Evolutionary conservation across 2,329 filamentous ascomycete genomes (phyloP).

Genomic region (Pseudopyrenochaeta lycopersici): DNA sequence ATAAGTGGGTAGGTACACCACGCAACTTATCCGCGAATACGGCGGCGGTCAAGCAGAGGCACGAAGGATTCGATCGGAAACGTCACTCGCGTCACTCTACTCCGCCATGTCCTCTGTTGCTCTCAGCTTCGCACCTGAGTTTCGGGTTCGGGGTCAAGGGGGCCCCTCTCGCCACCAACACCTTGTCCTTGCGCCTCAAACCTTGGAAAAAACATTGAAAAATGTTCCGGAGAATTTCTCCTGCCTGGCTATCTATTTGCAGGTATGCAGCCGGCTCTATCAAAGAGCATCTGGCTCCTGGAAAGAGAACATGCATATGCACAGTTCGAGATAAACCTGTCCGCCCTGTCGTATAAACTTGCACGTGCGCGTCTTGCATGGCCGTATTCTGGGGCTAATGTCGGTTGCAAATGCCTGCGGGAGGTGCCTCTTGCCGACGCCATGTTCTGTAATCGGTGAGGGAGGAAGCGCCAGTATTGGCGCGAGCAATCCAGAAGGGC

Average conservation of each 20-base stretch:
- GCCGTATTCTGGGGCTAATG: not conserved
- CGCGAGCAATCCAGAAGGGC: not conserved
- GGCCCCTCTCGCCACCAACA: slow-evolving; percentile 4
- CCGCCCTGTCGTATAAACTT: slow-evolving; percentile 4
- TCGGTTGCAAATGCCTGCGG: slow-evolving; percentile 17
- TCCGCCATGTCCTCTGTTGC: not conserved
- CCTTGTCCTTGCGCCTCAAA: slow-evolving; percentile 4
- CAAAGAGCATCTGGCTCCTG: not conserved
- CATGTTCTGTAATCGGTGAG: slow-evolving; percentile 20
- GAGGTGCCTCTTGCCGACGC: slow-evolving; percentile 27
- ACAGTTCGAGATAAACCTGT: not conserved
- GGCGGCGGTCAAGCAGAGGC: too few relatives aligned
- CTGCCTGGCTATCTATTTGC: not conserved
- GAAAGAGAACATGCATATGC: slow-evolving; percentile 6
- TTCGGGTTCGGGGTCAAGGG: slow-evolving; percentile 17
- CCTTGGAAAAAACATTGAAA: not conserved
- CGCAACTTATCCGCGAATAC: not conserved
- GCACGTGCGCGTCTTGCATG: slow-evolving; percentile 3
- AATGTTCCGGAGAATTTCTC: slow-evolving; percentile 7
- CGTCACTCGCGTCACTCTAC: not conserved
- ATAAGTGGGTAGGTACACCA: too few relatives aligned
- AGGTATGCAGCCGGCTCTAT: not conserved
- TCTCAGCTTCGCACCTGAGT: slow-evolving; percentile 6
- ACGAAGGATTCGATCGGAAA: not conserved
- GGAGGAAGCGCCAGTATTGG: not conserved